phyloP scores from a whole-genome alignment of 2,329 filamentous ascomycete species.

The Pseudogymnoascus sp. region DNA sequence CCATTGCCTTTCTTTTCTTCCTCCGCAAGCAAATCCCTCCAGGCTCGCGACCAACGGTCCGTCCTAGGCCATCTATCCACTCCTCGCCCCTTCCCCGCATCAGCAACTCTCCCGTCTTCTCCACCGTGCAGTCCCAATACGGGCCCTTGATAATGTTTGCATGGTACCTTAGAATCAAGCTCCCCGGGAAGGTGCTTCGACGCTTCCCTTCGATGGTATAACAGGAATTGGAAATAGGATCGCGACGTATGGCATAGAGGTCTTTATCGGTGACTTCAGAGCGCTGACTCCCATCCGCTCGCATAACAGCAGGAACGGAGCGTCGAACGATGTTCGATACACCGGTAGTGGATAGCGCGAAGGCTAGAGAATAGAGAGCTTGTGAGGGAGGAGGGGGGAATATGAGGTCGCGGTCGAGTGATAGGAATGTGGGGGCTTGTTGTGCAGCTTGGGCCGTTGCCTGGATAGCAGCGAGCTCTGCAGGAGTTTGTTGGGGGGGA shows the following conservation, averaged over 20 bases:
- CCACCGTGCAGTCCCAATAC: background rate
- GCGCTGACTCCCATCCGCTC: background rate
- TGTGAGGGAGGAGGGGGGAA: slow-evolving; percentile 2
- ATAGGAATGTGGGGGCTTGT: background rate
- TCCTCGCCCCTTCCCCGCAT: background rate
- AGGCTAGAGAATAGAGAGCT: slow-evolving; percentile 1
- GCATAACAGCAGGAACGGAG: background rate
- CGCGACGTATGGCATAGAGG: background rate
- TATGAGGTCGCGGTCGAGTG: slow-evolving; percentile 5
- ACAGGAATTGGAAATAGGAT: background rate
- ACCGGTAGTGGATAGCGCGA: background rate
- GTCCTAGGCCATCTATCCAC: slow-evolving; percentile 6
- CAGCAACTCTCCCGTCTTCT: background rate
- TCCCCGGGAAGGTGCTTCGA: background rate
- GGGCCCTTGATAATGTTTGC: background rate
- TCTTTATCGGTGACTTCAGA: slow-evolving; percentile 6
- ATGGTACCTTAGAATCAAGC: background rate
- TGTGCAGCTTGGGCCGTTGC: background rate
- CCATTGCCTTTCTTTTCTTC: slow-evolving; percentile 7
- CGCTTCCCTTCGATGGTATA: slow-evolving; percentile 2
- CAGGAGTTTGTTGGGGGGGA: background rate
- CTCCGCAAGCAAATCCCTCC: background rate
- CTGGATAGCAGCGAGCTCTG: background rate
- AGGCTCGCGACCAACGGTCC: background rate
- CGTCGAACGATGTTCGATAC: background rate